A percentile compares a stretch with the other conserved stretches of the same genome.
Conservation (phyloP, 257 asterid species). For the Datura wrightii region DNA sequence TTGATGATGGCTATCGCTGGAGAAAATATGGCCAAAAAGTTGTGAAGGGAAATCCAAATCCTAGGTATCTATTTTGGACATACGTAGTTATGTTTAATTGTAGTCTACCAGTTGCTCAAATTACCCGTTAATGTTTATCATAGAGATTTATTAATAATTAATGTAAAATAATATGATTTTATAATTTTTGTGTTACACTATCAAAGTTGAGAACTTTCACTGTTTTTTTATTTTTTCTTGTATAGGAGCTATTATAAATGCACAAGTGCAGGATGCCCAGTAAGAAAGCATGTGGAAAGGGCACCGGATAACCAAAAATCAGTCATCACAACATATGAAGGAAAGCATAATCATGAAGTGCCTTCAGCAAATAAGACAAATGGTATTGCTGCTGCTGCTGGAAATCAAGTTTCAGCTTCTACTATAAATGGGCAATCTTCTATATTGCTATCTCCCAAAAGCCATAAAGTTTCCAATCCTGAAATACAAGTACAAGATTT, state of each 20-base stretch:
- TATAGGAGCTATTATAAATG: slow-evolving; percentile 87
- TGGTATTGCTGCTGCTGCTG: slow-evolving; percentile 24
- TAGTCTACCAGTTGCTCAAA: background rate
- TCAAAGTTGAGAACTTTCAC: background rate
- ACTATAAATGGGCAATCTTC: slow-evolving; percentile 34
- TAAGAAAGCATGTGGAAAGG: slow-evolving; percentile 80
- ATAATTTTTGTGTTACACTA: background rate
- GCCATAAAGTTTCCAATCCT: slow-evolving; percentile 24
- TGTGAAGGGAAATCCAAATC: slow-evolving; percentile 84
- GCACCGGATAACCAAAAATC: slow-evolving; percentile 62
- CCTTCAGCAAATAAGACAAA: slow-evolving; percentile 46
- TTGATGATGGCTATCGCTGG: slow-evolving; percentile 86
- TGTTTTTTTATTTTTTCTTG: background rate
- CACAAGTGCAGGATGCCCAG: slow-evolving; percentile 71
- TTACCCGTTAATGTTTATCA: background rate
- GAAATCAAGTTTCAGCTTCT: slow-evolving; percentile 34
- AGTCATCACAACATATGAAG: slow-evolving; percentile 81
- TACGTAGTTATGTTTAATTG: background rate
- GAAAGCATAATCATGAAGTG: slow-evolving; percentile 72
- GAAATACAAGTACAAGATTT: slow-evolving; percentile 54
- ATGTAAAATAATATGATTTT: background rate
- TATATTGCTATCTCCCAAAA: slow-evolving; percentile 30
- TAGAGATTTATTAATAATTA: background rate
- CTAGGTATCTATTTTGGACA: slow-evolving; percentile 54
- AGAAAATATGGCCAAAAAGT: slow-evolving; percentile 88